Evolutionary conservation across 2,329 filamentous ascomycete genomes (phyloP), one percentile per base, ranked within the genome.

Genomic region (Phyllachora maydis): DNA sequence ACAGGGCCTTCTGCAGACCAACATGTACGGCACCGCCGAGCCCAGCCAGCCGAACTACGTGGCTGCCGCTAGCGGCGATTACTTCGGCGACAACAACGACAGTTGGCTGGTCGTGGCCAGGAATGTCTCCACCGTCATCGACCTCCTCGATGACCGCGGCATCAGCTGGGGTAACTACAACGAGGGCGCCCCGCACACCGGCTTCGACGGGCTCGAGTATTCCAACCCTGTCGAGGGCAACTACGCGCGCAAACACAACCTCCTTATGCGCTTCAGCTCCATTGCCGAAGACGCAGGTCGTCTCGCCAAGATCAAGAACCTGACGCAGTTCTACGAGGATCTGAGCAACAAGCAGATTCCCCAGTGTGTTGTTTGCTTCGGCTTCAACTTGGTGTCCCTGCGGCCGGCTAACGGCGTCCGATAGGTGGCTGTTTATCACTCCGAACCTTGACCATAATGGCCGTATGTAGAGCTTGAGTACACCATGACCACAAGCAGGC

Each of bases 241-340:
- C 49, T 88, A 88, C 41, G 76, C 85, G 6, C 69, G 79, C 39
- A 85, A 88, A 50, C 78, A 88, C 51, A 81, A 83, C 45, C 53
- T 63, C 22, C 47, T 57, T 9, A 50, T 83, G 27, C 52, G 73
- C 26, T 78, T 65, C 46, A 60, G 81, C 41, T 65, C 61, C 17
- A 56, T 76, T 23, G 59, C 70, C 28, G 51, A 56, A 24, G 59
- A 57, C 23, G 43, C 55, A 14, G 54, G 65, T 11, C 68, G 75
- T 14, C 52, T 77, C 2, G 56, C 61, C 5, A 58, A 67, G 40
- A 71, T 77, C 46, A 85, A 85, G 58, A 82, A 79, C 48, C 52
- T 78, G 28, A 70, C 57, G 23, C 40, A 56, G 34, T 82, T 85
- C 50, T 56, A 70, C 35, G 49, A 60, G 22, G 78, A 88, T 36